Conservation (phyloP, 208 protist species). For the Acanthamoeba divionensis region DNA sequence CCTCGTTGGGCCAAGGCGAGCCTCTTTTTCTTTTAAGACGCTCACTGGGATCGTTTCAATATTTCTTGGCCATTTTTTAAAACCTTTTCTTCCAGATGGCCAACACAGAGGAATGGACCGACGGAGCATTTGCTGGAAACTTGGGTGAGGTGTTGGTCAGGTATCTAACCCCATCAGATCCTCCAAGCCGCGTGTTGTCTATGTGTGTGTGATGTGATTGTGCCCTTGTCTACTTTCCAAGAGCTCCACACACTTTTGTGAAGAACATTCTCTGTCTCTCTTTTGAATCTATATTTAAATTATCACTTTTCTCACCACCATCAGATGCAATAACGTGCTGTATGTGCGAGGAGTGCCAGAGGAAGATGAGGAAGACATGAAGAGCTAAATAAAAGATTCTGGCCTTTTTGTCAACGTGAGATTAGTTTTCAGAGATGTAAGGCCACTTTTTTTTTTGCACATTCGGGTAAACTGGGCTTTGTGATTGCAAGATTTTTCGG, state of each 20-base stretch:
- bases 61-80: conserved; percentile 44
- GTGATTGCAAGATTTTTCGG: no score
- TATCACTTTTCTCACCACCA: neutral
- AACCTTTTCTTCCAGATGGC: conserved; percentile 69
- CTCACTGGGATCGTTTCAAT: no score
- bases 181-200: conserved; percentile 5
- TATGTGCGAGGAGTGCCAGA: conserved; percentile 84
- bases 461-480: no score
- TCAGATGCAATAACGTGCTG: conserved; percentile 88
- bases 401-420: no score
- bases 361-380: no score
- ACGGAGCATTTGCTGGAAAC: conserved; percentile 83
- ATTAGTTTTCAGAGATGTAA: no score
- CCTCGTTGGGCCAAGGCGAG: conserved; percentile 1
- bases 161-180: conserved; percentile 8
- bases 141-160: conserved; percentile 88
- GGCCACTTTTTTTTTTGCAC: no score
- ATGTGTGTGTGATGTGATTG: neutral
- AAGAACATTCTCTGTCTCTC: neutral
- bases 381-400: no score
- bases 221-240: neutral
- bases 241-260: neutral
- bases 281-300: neutral
- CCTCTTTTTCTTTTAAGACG: no score
- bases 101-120: conserved; percentile 87